These are phyloP conservation scores for Oenanthe sinensis DNA, from an alignment of 129 eudicot species.

Conservation along the genomic window DNA sequence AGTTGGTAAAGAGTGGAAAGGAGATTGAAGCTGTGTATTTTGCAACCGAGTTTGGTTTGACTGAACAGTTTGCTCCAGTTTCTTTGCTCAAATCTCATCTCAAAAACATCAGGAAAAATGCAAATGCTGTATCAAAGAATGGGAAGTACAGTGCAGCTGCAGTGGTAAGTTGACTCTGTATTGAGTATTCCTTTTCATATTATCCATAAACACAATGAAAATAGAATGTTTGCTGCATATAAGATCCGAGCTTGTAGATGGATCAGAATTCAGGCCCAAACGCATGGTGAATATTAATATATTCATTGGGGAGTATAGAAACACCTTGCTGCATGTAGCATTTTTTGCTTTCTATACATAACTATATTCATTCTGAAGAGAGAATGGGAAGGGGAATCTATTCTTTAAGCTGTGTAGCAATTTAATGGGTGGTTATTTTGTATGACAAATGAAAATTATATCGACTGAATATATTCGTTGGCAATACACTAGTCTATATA, in stretches of 20 bases:
- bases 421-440: neutral
- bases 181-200: neutral
- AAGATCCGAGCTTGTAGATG: neutral
- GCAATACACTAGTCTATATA: neutral
- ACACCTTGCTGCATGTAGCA: neutral
- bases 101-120: conserved; percentile 21
- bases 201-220: neutral
- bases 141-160: conserved; percentile 22
- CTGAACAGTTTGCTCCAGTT: conserved; percentile 37
- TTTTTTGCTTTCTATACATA: neutral
- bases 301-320: too few relatives aligned
- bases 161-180: conserved; percentile 26
- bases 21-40: conserved; percentile 56
- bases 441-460: neutral
- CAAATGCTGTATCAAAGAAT: conserved; percentile 17
- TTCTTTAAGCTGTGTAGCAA: neutral
- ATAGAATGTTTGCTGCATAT: neutral
- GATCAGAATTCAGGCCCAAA: too few relatives aligned
- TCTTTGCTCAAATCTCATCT: conserved; percentile 34
- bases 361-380: neutral
- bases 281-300: too few relatives aligned
- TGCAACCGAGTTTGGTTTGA: conserved; percentile 35
- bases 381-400: neutral
- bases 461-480: neutral
- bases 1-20: conserved; percentile 43